Percentiles rank a stretch among this genome's conserved stretches.
Conservation (phyloP, 371 early-diverging fungal species). For the Mucor circinelloides region DNA sequence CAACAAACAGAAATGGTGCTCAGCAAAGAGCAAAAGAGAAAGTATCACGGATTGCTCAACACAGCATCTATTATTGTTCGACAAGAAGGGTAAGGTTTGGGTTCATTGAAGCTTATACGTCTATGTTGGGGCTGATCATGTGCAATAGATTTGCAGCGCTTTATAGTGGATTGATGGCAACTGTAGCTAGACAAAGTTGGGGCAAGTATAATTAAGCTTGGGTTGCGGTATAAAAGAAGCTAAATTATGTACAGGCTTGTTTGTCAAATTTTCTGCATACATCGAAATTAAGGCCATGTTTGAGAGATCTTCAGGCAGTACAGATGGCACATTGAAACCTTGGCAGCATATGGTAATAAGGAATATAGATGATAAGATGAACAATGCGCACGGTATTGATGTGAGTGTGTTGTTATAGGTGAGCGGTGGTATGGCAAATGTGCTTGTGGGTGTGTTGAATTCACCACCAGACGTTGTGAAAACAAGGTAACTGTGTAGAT, state of each 20-base stretch:
- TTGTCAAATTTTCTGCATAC: conserved; percentile 55
- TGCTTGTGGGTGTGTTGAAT: conserved; percentile 54
- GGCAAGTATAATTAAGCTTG: conserved; percentile 18
- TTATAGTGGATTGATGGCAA: conserved; percentile 53
- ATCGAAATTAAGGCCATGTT: conserved; percentile 48
- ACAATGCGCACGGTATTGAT: no score
- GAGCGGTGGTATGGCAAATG: conserved; percentile 54
- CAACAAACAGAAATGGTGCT: conserved; percentile 53
- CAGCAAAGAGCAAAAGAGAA: conserved; percentile 31
- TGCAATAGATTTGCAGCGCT: conserved; percentile 40
- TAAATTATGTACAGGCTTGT: conserved; percentile 38
- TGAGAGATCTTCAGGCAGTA: conserved; percentile 29
- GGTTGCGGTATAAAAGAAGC: not conserved
- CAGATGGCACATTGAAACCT: conserved; percentile 35
- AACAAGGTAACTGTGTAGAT: conserved; percentile 30
- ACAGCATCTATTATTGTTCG: conserved; percentile 46
- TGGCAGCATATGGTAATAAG: conserved; percentile 49
- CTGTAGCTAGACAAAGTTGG: conserved; percentile 53
- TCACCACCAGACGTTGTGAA: conserved; percentile 55
- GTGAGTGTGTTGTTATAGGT: conserved; percentile 20
- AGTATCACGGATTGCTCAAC: conserved; percentile 45
- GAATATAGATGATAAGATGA: no score
- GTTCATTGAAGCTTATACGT: not conserved
- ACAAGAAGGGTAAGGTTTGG: conserved; percentile 44
- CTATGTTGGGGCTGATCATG: not conserved